Evolutionary conservation across 768 basidiomycete genomes (phyloP).

Genomic region (Mycena haematopus): DNA sequence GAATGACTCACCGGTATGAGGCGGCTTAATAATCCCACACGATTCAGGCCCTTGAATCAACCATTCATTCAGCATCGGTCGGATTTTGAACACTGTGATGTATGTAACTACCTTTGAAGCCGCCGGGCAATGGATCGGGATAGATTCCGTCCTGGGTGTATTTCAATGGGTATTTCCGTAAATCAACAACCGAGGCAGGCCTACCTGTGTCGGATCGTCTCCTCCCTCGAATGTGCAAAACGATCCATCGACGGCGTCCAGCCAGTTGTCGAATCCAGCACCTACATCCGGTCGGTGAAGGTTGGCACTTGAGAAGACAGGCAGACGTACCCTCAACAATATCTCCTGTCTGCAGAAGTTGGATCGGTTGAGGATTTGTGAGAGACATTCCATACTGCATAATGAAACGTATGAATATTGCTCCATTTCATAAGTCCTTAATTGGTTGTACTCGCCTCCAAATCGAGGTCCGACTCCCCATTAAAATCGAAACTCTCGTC

Average conservation of each 20-base stretch:
- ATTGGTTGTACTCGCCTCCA: conserved; percentile 28
- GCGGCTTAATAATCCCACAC: conserved; percentile 45
- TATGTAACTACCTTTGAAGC: conserved; percentile 41
- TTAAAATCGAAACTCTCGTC: conserved; percentile 40
- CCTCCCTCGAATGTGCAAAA: conserved; percentile 56
- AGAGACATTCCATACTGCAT: conserved; percentile 52
- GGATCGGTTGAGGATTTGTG: conserved; percentile 41
- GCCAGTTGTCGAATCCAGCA: conserved; percentile 48
- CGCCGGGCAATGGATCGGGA: conserved; percentile 46
- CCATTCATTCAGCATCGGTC: no score
- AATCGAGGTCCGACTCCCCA: conserved; percentile 55
- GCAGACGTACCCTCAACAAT: conserved; percentile 33
- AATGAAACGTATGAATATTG: background rate
- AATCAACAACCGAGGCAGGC: no score
- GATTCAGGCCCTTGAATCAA: conserved; percentile 39
- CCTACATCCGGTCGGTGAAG: conserved; percentile 33
- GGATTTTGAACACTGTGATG: background rate
- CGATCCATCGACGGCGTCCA: conserved; percentile 43
- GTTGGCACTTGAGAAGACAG: background rate
- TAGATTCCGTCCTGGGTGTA: conserved; percentile 43
- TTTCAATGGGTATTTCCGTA: background rate
- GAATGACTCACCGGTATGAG: conserved; percentile 22
- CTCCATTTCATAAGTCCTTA: no score
- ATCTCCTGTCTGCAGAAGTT: conserved; percentile 50
- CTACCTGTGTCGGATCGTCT: conserved; percentile 41